Evolutionary conservation across 306 rosid genomes (phyloP), one percentile per base, ranked within the genome.

Genomic region (Vachellia collinsii): DNA sequence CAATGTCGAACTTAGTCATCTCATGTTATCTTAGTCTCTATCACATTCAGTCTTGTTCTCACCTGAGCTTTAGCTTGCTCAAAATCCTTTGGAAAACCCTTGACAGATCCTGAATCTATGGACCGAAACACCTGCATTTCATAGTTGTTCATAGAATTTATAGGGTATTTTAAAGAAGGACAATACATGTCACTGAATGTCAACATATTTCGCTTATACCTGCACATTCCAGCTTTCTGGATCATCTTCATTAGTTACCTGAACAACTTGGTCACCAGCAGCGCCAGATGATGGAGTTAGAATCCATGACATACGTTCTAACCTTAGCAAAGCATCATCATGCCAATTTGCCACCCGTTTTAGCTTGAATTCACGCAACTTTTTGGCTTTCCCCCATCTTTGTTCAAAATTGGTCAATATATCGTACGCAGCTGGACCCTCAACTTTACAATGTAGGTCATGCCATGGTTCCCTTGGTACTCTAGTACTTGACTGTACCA

Each of bases 401-500:
- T 92, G 97, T 70, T 92, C 97, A 76, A 92, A 92, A 67, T 88
- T 90, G 37, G 87, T 87, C 72, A 92, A 71, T 81, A 92, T 82
- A 86, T 92, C 97, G 72, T 90, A 92, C 47, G 97, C 97, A 66
- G 97, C 97, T 29, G 94, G 97, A 77, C 97, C 97, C 79, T 92
- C 97, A 46, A 92, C 56, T 79, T 90, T 92, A 83, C 97, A 89
- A 54, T 86, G 89, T 17, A 86, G 64, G 72, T 86, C 89, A 80
- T 86, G 89, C 89, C 89, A 86, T 14, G 97, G 97, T 37, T 92
- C 83, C 83, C 97, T 92, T 77, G 91, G 97, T 39, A 85, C 93
- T 41, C 19, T 8, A 0, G 79, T n/a, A 71, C 12, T 81, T 19
- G 82, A 4, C 92, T 90, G 88, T 63, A 77, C 46, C 84, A 84